Evolutionary conservation across 352 stramenopile species (phyloP).

Genomic region (Aphanomyces invadans): DNA sequence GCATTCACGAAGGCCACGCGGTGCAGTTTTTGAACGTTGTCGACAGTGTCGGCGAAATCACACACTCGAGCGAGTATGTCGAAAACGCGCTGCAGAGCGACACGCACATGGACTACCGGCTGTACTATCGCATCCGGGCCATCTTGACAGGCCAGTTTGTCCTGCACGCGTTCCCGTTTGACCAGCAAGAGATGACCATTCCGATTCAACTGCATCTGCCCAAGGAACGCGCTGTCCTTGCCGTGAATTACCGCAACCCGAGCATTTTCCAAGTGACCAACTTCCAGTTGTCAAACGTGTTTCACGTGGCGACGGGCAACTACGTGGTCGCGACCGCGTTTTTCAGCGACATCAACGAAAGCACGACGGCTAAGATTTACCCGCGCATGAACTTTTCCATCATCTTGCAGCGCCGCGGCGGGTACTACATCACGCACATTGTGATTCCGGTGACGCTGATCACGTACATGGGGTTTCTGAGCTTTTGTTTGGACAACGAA

Average conservation of each 20-base stretch:
- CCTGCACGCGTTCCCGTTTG: conserved; percentile 47
- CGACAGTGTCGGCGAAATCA: background rate
- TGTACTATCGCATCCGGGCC: conserved; percentile 29
- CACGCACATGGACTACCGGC: background rate
- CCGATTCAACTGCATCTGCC: conserved; percentile 33
- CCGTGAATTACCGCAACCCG: conserved; percentile 32
- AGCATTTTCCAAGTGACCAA: conserved; percentile 41
- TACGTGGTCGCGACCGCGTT: conserved; percentile 32
- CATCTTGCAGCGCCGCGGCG: conserved; percentile 41
- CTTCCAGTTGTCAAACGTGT: conserved; percentile 50
- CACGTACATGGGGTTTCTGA: conserved; percentile 49
- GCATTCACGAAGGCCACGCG: conserved; percentile 18
- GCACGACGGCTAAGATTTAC: conserved; percentile 30
- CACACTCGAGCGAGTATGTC: background rate
- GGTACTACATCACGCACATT: conserved; percentile 54
- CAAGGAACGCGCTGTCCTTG: conserved; percentile 33
- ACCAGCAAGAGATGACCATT: conserved; percentile 53
- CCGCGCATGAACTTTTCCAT: conserved; percentile 42
- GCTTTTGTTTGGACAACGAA: conserved; percentile 35
- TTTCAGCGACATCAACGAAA: conserved; percentile 34
- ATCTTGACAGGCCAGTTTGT: conserved; percentile 53
- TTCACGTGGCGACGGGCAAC: conserved; percentile 42
- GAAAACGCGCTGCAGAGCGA: background rate
- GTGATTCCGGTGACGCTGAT: conserved; percentile 40
- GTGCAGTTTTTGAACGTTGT: conserved; percentile 26